Evolutionary conservation across 164 flowering plant species (phyloP).

Genomic region (Saururus chinensis): DNA sequence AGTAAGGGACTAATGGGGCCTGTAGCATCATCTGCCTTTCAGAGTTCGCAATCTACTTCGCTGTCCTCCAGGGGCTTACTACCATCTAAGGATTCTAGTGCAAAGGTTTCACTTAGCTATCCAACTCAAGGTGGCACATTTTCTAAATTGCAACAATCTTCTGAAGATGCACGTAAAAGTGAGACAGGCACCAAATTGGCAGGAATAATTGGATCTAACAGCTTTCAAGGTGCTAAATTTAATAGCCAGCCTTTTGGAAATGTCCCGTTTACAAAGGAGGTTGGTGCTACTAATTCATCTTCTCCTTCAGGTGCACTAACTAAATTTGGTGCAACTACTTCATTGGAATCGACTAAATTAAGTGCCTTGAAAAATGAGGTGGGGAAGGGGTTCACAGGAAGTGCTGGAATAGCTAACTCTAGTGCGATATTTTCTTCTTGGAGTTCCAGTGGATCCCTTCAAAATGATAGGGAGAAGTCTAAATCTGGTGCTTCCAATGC

Average conservation of each 20-base stretch:
- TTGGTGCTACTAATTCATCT: background rate
- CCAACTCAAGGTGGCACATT: background rate
- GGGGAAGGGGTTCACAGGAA: conserved; percentile 10
- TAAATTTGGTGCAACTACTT: background rate
- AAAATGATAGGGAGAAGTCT: conserved; percentile 9
- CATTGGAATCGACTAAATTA: conserved; percentile 2
- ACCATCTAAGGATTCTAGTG: background rate
- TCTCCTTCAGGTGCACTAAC: background rate
- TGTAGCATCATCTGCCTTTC: background rate
- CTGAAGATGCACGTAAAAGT: background rate
- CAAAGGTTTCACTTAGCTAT: background rate
- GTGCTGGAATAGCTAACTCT: conserved; percentile 12
- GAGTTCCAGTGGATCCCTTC: conserved; percentile 3
- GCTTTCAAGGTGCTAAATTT: background rate
- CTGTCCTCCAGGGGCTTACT: background rate
- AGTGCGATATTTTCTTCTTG: conserved; percentile 17
- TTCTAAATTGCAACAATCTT: background rate
- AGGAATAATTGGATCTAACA: background rate
- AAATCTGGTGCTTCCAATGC: conserved; percentile 5
- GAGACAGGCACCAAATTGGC: background rate
- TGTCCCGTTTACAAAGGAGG: background rate
- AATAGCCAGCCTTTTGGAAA: background rate
- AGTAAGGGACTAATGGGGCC: background rate
- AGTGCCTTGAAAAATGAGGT: conserved; percentile 9
- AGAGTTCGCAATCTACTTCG: background rate